Conservation (phyloP, 176 grass and related monocot genomes). For the Ensete glaucum region DNA sequence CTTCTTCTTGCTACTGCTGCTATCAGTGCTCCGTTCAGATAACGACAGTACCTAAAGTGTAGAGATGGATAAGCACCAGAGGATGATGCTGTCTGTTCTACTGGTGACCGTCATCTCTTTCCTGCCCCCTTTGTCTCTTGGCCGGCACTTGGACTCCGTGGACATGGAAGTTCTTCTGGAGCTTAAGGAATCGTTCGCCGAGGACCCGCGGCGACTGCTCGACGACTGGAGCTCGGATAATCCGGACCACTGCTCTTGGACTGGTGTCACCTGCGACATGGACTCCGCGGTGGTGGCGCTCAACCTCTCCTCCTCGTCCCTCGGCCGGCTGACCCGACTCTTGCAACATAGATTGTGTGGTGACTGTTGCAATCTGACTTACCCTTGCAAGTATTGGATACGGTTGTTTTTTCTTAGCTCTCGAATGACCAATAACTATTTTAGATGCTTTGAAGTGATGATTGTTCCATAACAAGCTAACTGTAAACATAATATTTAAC, state of each 20-base stretch:
- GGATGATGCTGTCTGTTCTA: background rate
- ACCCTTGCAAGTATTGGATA: too few species aligned
- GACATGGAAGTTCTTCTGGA: constrained; percentile 48
- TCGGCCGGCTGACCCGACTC: constrained; percentile 40
- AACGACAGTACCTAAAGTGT: background rate
- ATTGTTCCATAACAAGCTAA: too few species aligned
- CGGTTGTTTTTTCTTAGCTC: too few species aligned
- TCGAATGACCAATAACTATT: too few species aligned
- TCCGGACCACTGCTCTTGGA: constrained; percentile 58
- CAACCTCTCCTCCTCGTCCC: constrained; percentile 59
- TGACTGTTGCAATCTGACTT: too few species aligned
- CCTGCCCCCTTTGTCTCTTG: constrained; percentile 17
- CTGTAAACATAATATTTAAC: too few species aligned
- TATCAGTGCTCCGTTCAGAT: background rate
- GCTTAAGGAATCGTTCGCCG: constrained; percentile 47
- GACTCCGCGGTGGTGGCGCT: constrained; percentile 38
- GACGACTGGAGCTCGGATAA: constrained; percentile 31
- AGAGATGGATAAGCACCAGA: constrained; percentile 12
- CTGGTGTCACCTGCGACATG: constrained; percentile 52
- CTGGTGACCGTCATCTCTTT: background rate
- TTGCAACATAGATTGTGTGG: too few species aligned
- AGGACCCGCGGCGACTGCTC: constrained; percentile 37
- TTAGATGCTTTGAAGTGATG: too few species aligned
- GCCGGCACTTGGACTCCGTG: background rate
- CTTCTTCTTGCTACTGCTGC: background rate